Conservation (phyloP, 202 grass and related monocot species). For the Schoenoplectus triqueter region DNA sequence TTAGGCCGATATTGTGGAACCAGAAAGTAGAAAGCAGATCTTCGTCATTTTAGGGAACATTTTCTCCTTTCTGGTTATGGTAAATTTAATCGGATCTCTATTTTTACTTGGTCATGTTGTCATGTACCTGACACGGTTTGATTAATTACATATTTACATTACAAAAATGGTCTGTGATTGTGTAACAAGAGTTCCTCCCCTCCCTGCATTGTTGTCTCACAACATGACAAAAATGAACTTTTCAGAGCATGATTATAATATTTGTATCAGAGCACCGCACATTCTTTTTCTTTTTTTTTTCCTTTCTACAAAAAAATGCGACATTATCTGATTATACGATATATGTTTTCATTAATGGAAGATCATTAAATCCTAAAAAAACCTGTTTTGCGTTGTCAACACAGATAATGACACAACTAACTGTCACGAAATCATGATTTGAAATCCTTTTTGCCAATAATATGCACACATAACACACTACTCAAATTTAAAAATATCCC, state of each 20-base stretch:
- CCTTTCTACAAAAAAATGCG: neutral
- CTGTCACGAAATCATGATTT: neutral
- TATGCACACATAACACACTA: neutral
- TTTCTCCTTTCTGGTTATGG: neutral
- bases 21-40: neutral
- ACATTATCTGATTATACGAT: neutral
- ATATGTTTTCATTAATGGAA: neutral
- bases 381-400: slow-evolving; percentile 24
- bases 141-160: too few species aligned
- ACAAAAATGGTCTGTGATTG: neutral
- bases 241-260: neutral
- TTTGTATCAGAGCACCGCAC: neutral
- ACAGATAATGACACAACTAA: slow-evolving; percentile 23
- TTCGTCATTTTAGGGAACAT: neutral
- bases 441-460: neutral
- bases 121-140: too few species aligned
- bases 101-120: neutral
- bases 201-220: neutral
- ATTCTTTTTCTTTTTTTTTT: neutral
- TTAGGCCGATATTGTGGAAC: neutral
- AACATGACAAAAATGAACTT: neutral
- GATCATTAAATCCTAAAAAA: slow-evolving; percentile 15
- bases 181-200: neutral
- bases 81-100: neutral
- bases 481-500: slow-evolving; percentile 23